These are phyloP conservation scores for Eutypella sp. DNA, from an alignment of 2,329 filamentous ascomycete species.

Conservation along the genomic window DNA sequence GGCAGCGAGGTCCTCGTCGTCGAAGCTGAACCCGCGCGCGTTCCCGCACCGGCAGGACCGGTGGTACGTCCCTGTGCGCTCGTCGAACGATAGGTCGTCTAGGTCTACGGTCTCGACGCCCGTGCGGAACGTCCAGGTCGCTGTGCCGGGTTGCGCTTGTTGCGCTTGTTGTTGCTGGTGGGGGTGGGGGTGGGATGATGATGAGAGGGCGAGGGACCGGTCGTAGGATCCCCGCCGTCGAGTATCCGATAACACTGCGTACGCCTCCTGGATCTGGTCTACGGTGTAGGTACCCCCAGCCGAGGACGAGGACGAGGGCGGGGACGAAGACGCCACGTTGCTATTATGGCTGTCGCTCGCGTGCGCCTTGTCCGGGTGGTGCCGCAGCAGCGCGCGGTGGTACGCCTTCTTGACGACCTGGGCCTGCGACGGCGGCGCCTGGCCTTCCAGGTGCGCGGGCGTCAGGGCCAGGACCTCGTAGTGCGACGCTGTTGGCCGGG, in stretches of 20 bases:
- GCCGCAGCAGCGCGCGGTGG: conserved; percentile 56
- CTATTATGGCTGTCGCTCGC: conserved; percentile 7
- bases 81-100: conserved; percentile 56
- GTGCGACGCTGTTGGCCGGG: conserved; percentile 39
- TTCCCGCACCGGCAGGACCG: conserved; percentile 61
- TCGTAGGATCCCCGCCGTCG: conserved; percentile 50
- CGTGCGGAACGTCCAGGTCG: conserved; percentile 31
- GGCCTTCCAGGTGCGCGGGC: conserved; percentile 39
- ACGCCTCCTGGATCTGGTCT: conserved; percentile 60
- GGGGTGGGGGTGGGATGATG: conserved; percentile 1
- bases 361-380: conserved; percentile 58
- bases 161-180: not conserved
- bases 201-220: conserved; percentile 35
- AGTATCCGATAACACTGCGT: conserved; percentile 49
- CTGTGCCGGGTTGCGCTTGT: not conserved
- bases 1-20: conserved; percentile 55
- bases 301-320: conserved; percentile 2
- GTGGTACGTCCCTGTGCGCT: conserved; percentile 45
- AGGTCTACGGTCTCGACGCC: conserved; percentile 61
- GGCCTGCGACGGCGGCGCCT: conserved; percentile 38
- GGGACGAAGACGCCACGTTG: conserved; percentile 4
- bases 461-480: conserved; percentile 58
- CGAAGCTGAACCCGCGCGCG: conserved; percentile 52
- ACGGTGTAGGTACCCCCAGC: conserved; percentile 39
- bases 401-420: conserved; percentile 55